These are phyloP conservation scores for Tricholoma furcatifolium DNA, from an alignment of 768 basidiomycete genomes.

Conservation along the genomic window DNA sequence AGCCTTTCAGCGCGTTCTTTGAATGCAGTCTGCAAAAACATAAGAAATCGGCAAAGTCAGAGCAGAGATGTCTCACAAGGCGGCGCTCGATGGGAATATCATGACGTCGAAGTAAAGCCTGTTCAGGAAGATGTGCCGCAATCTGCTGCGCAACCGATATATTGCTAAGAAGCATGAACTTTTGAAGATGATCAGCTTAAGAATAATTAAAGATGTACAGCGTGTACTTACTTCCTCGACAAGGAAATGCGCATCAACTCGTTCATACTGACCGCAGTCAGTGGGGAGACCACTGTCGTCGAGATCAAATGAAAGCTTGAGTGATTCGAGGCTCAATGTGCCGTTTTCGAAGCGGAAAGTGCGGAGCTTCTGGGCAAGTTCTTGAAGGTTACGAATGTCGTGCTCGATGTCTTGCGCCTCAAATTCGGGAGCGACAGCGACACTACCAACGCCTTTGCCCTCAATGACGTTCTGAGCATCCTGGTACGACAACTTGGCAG, in stretches of 20 bases:
- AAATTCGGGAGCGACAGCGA: slow-evolving; percentile 58
- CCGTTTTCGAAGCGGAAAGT: slow-evolving; percentile 77
- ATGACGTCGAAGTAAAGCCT: slow-evolving; percentile 93
- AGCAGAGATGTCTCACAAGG: slow-evolving; percentile 49
- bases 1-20: slow-evolving; percentile 79
- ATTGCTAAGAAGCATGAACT: slow-evolving; percentile 97
- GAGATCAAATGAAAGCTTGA: slow-evolving; percentile 72
- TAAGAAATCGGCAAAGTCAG: background rate
- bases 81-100: slow-evolving; percentile 92
- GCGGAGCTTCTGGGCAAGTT: slow-evolving; percentile 71
- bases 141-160: slow-evolving; percentile 89
- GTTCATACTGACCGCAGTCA: slow-evolving; percentile 70
- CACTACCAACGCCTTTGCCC: slow-evolving; percentile 56
- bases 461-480: slow-evolving; percentile 84
- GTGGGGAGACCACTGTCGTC: slow-evolving; percentile 77
- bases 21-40: slow-evolving; percentile 62
- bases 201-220: background rate
- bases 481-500: slow-evolving; percentile 80
- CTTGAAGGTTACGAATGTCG: slow-evolving; percentile 71
- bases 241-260: slow-evolving; percentile 71
- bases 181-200: background rate
- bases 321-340: slow-evolving; percentile 67
- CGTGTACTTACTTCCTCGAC: slow-evolving; percentile 76
- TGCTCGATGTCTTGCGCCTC: slow-evolving; percentile 59
- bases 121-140: slow-evolving; percentile 92